A percentile compares a stretch with the other conserved stretches of the same genome.
These are phyloP conservation scores for Hydnomerulius pinastri DNA, from an alignment of 768 basidiomycete species.

Conservation along the genomic window DNA sequence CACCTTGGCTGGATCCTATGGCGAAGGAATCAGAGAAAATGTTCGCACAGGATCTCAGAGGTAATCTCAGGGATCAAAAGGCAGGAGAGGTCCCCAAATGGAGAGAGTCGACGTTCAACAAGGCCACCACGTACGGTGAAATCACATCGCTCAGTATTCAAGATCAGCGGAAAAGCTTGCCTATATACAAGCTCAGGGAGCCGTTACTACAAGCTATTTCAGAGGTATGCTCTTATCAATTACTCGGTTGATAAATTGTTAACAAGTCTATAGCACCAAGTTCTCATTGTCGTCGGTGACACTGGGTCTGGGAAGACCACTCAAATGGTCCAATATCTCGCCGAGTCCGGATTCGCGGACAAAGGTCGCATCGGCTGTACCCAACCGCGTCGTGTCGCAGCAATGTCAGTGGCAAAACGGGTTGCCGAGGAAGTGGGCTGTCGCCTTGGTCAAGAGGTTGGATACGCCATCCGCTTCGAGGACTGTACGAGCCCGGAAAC, in stretches of 20 bases:
- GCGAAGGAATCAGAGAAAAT: constrained; percentile 80
- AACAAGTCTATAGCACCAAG: constrained; percentile 57
- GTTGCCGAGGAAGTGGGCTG: constrained; percentile 99
- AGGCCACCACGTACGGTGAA: constrained; percentile 94
- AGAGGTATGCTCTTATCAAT: constrained; percentile 59
- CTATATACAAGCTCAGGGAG: constrained; percentile 94
- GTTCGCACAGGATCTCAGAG: constrained; percentile 92
- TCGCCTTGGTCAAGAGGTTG: constrained; percentile 95
- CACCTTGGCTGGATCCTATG: constrained; percentile 99
- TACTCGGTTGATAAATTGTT: constrained; percentile 7
- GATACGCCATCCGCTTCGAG: constrained; percentile 98
- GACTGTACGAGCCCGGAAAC: constrained; percentile 99
- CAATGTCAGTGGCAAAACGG: constrained; percentile 99
- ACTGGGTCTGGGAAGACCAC: constrained; percentile 99
- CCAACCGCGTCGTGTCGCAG: constrained; percentile 98
- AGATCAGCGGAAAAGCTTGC: constrained; percentile 88
- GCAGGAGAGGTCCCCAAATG: constrained; percentile 83
- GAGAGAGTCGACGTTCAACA: constrained; percentile 92
- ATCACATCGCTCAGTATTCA: constrained; percentile 88
- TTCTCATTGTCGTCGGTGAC: constrained; percentile 97
- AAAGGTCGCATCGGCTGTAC: constrained; percentile 93
- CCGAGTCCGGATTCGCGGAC: constrained; percentile 92
- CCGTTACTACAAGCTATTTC: constrained; percentile 86
- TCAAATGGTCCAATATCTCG: constrained; percentile 98
- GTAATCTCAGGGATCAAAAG: constrained; percentile 79